Evolutionary conservation across 2,329 filamentous ascomycete genomes (phyloP), one percentile per base, ranked within the genome.

Genomic region (Volutella citrinella): DNA sequence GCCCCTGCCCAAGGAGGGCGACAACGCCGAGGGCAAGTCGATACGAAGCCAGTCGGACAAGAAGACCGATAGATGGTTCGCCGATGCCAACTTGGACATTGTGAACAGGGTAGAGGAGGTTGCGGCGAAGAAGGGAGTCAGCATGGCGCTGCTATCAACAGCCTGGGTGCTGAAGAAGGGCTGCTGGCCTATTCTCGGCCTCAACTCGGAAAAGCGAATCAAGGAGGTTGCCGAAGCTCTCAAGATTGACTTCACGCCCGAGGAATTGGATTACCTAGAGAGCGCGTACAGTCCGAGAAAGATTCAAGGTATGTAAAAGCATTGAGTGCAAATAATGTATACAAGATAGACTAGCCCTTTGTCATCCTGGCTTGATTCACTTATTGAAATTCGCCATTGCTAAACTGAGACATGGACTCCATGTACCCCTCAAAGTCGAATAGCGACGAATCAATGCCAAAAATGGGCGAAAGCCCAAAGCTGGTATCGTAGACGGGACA

Each of bases 131-230:
- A 70, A 70, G 44, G 70, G 64, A 1, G 70, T 74, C 53, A 75
- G 69, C 43, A 84, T 85, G 72, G 74, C 76, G 27, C 73, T 82
- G 36, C 73, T 86, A 5, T 73, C 80, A 0, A 68, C 82, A 26
- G 81, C 81, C 1, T 87, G 82, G 82, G 69, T 72, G 34, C 59
- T 76, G 44, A 67, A 71, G 32, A 65, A 70, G 19, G 69, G 71
- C 1, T 61, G 69, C 11, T 76, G 69, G 42, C 80, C 80, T 0
- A 84, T 84, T 38, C 60, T 84, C 27, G 80, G 82, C 0, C 64
- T 84, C 45, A 74, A 68, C 42, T 82, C 67, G 33, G 63, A 72
- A 20, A 65, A 69, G 37, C 64, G 80, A n/a, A 72, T 85, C 27
- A 74, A 81, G 21, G 78, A 84, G 61, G 76, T 77, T 2, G 64